phyloP scores from a whole-genome alignment of 306 rosid genomes.

The Cicer pinnatifidum region DNA sequence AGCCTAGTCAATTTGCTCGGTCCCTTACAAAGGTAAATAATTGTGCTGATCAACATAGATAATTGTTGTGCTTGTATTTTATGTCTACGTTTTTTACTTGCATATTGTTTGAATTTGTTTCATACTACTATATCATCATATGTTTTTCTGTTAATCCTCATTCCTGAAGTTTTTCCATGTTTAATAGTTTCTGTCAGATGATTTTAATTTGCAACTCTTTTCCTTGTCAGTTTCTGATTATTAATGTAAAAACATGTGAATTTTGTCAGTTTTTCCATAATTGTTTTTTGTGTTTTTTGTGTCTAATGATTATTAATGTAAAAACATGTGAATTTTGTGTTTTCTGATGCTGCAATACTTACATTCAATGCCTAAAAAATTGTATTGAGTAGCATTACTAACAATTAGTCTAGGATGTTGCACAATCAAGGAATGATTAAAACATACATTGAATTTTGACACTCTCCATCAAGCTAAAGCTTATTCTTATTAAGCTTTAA shows the following conservation, averaged over 20 bases:
- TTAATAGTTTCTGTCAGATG: background rate
- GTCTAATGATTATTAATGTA: background rate
- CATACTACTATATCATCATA: background rate
- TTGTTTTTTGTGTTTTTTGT: too few species aligned
- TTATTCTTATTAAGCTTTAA: too few species aligned
- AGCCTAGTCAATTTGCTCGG: slow-evolving; percentile 95
- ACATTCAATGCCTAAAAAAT: too few species aligned
- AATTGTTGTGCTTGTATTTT: slow-evolving; percentile 15
- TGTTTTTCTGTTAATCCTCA: background rate
- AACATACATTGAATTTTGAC: too few species aligned
- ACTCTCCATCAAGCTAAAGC: too few species aligned
- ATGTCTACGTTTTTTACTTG: background rate
- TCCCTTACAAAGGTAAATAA: slow-evolving; percentile 87
- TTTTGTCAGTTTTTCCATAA: too few species aligned
- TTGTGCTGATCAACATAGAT: slow-evolving; percentile 11
- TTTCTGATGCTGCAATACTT: too few species aligned
- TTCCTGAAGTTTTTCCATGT: background rate
- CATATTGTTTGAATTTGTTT: background rate
- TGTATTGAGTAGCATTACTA: too few species aligned
- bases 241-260: background rate
- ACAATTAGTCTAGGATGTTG: too few species aligned
- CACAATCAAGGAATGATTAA: too few species aligned
- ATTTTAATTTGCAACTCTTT: background rate
- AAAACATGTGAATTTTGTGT: too few species aligned
- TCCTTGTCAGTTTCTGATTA: background rate